Base-by-base conservation (phyloP, 257 asterid genomes). In the Solanum clarkiae region DNA sequence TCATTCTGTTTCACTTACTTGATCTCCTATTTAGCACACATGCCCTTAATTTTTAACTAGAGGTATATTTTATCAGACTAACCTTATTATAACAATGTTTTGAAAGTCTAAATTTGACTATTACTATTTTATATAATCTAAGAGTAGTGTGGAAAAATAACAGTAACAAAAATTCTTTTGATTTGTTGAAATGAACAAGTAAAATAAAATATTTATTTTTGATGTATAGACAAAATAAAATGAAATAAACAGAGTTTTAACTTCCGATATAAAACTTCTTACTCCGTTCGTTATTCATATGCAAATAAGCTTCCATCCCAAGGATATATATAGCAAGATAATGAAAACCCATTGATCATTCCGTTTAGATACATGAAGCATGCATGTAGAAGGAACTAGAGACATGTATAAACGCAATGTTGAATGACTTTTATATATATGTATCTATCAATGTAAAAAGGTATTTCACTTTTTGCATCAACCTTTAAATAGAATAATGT, bases 381-480 rank as follows among this genome's bases (percentile, higher is more conserved):
- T 36, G 56, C 55, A 74, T 57, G 71, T 24, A 20, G 40, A 80
- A 86, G 88, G 84, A 54, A 88, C 82, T 72, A 72, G 80, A 26
- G 82, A 51, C 63, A 51, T 51, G 82, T 26, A 68, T 81, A 75
- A 44, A 84, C 51, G 77, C 84, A 75, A 74, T 70, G 84, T 49
- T 44, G 62, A 55, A 55, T 88, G 84, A 84, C 83, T 36, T 36
- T 4, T 84, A 59, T 87, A 85, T 75, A 66, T 26, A 13, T 22
- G 3, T 62, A 20, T 26, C 1, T 87, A 85, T 84, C 88, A 80
- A 88, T 88, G 75, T 69, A 85, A 84, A 92, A 93, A 90, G 90
- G 86, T 26, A 51, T 65, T 66, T 62, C 29, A 88, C 92, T 88
- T 90, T 88, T 15, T 29, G 77, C 72, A 86, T 62, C 70, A 74